Evolutionary conservation across 441 rosid genomes (phyloP), one percentile per base, ranked within the genome.

Genomic region (California macrophylla): DNA sequence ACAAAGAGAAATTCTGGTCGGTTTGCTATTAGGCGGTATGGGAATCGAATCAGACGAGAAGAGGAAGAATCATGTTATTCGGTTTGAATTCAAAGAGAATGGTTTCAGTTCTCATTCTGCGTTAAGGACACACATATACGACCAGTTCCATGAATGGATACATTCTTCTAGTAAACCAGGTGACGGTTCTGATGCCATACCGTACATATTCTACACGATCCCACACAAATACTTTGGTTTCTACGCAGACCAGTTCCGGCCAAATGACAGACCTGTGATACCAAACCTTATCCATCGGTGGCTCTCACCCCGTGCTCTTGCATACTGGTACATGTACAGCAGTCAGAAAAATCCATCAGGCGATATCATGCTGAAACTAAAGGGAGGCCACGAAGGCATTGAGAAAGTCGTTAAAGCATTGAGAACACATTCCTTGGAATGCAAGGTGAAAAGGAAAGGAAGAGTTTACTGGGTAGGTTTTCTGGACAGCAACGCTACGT

Each of bases 251-350:
- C 87, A 91, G 72, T 93, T 91, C 81, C 81, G 83, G 86, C 91
- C 93, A 28, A 81, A 74, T 58, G 90, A 86, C 25, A 81, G 45
- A 18, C 81, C 86, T 0, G 71, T 71, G 81, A 82, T 93, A 72
- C 97, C 98, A 3, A 93, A 89, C 80, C 81, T 93, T 73, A 85
- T 93, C 40, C 93, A 93, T 74, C 67, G 96, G 71, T 93, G 97
- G 98, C 78, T 91, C 63, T 82, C 93, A 2, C 97, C 95, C 0
- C 76, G 79, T 0, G 83, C 83, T 66, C 87, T 89, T 10, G 97
- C 96, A 0, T 87, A 86, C 80, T 93, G 97, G 96, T 91, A 82
- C 45, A 88, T 89, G 97, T 86, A 88, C 64, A 85, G 95, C 0
- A 95, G 97, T 2, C 73, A 78, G 68, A 86, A 76, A 80, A 84